Evolutionary conservation across 1,139 yeast genomes (phyloP).

Genomic region (Kodamaea derodonti): DNA sequence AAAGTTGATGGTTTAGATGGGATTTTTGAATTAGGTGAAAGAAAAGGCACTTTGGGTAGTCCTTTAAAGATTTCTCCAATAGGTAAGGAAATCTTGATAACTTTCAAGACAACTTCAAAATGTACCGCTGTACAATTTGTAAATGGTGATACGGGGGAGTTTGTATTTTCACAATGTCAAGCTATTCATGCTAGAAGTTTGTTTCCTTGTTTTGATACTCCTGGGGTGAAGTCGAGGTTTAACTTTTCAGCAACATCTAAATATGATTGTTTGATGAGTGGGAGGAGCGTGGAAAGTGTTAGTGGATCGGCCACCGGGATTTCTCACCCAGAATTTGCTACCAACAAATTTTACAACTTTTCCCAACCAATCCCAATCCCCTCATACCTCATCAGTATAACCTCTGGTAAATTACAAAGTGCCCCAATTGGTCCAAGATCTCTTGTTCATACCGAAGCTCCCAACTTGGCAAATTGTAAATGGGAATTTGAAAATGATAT

Average conservation of each 20-base stretch:
- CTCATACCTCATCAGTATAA: conserved; percentile 32
- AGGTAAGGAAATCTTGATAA: conserved; percentile 15
- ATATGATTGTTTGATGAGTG: conserved; percentile 34
- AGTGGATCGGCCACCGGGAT: not conserved
- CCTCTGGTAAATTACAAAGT: conserved; percentile 29
- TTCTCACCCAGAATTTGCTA: too few species aligned
- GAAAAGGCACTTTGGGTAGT: conserved; percentile 30
- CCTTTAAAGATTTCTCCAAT: conserved; percentile 18
- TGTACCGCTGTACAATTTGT: conserved; percentile 42
- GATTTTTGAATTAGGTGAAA: conserved; percentile 15
- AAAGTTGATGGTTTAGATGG: conserved; percentile 19
- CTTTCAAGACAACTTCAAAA: conserved; percentile 30
- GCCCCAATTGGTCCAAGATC: conserved; percentile 37
- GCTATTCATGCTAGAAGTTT: conserved; percentile 41
- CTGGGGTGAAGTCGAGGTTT: conserved; percentile 34
- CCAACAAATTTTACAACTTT: conserved; percentile 17
- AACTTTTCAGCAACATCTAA: conserved; percentile 30
- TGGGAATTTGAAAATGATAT: conserved; percentile 38
- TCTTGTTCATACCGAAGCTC: conserved; percentile 27
- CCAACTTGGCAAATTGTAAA: conserved; percentile 24
- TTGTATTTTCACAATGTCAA: conserved; percentile 42
- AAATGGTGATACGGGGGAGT: conserved; percentile 36
- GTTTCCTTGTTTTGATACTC: conserved; percentile 44
- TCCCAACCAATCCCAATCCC: conserved; percentile 37
- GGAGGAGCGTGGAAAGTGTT: conserved; percentile 11